Percentiles rank a stretch among this genome's conserved stretches.
Conservation (phyloP, 1,139 yeast species). For the Kluyveromyces marxianus region DNA sequence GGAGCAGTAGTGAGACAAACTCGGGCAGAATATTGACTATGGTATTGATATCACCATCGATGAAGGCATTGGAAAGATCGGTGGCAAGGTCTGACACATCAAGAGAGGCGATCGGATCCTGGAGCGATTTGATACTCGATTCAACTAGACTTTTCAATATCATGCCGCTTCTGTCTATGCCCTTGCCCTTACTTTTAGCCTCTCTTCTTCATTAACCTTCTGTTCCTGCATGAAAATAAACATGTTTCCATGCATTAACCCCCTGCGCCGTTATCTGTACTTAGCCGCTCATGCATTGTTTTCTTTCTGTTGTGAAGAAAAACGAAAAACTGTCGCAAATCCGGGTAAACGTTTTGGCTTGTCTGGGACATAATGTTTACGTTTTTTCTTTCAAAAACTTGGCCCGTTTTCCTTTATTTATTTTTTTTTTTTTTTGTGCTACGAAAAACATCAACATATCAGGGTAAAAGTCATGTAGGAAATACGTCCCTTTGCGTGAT, state of each 20-base stretch:
- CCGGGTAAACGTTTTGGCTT: not conserved
- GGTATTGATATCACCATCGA: slow-evolving; percentile 3
- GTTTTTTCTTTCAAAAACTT: too few species aligned
- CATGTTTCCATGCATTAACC: not conserved
- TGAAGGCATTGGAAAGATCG: slow-evolving; percentile 3
- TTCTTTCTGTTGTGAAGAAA: too few species aligned
- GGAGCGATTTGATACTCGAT: not conserved
- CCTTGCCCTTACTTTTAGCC: not conserved
- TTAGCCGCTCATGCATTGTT: not conserved
- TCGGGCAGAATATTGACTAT: slow-evolving; percentile 3
- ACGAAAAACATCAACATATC: too few species aligned
- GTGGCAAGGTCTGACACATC: slow-evolving; percentile 1
- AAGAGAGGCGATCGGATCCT: not conserved
- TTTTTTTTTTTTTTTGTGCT: too few species aligned
- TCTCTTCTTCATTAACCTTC: not conserved
- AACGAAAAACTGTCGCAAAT: not conserved
- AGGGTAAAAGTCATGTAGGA: too few species aligned
- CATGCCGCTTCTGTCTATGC: not conserved
- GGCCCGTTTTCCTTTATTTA: too few species aligned
- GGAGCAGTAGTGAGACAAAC: slow-evolving; percentile 3
- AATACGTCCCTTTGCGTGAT: too few species aligned
- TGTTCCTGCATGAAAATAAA: not conserved
- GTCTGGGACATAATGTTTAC: too few species aligned
- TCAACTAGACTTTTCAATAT: not conserved
- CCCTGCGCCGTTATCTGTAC: too few species aligned